Percentiles rank a stretch among this genome's conserved stretches.
phyloP scores from a whole-genome alignment of 345 rosid genomes.

The Acer saccharum region DNA sequence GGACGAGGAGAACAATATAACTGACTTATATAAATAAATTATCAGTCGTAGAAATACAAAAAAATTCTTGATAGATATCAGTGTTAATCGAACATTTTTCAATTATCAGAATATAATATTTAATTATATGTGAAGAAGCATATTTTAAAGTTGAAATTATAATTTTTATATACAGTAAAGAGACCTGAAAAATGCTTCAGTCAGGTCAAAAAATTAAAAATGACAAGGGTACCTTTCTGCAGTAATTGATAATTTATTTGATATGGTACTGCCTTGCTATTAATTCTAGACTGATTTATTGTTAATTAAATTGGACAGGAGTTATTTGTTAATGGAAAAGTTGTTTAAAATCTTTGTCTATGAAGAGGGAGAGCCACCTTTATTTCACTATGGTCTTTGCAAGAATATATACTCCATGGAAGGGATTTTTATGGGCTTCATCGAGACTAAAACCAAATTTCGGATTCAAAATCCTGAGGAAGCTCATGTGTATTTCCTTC shows the following conservation, averaged over 20 bases:
- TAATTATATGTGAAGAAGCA: too few relatives aligned
- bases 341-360: conserved; percentile 59
- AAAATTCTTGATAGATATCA: too few relatives aligned
- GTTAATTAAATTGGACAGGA: conserved; percentile 33
- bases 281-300: background rate
- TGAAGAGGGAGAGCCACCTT: conserved; percentile 71
- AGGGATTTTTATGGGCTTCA: conserved; percentile 55
- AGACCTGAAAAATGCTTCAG: too few relatives aligned
- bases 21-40: too few relatives aligned
- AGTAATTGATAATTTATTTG: background rate
- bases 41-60: too few relatives aligned
- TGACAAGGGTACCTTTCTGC: background rate
- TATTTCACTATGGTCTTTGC: conserved; percentile 65
- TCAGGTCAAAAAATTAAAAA: too few relatives aligned
- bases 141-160: too few relatives aligned
- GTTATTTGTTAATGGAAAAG: conserved; percentile 62
- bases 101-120: too few relatives aligned
- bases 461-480: conserved; percentile 48
- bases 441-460: conserved; percentile 39
- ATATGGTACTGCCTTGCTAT: background rate
- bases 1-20: too few relatives aligned
- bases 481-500: conserved; percentile 68
- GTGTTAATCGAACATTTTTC: too few relatives aligned
- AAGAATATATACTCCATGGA: conserved; percentile 66
- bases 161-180: too few relatives aligned